A percentile compares a stretch with the other conserved stretches of the same genome.
phyloP scores from a whole-genome alignment of 345 rosid species.

The Zanthoxylum bungeanum region DNA sequence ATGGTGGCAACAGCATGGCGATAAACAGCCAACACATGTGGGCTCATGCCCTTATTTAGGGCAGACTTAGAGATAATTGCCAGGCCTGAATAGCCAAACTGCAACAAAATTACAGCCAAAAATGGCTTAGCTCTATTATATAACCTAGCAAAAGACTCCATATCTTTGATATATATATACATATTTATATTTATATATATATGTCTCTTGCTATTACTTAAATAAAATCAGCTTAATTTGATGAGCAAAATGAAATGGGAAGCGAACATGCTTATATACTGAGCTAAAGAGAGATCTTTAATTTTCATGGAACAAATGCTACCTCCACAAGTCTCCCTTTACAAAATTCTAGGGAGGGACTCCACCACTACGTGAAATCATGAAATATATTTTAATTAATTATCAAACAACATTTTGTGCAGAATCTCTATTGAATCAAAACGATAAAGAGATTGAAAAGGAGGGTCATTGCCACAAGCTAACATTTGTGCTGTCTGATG shows the following conservation, averaged over 20 bases:
- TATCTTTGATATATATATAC: no score
- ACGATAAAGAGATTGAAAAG: no score
- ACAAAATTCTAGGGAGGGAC: constrained; percentile 25
- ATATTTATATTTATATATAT: no score
- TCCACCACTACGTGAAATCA: constrained; percentile 29
- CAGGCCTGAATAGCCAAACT: constrained; percentile 58
- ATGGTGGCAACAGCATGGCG: constrained; percentile 61
- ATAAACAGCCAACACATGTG: constrained; percentile 62
- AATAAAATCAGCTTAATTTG: neutral
- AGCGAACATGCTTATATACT: constrained; percentile 14
- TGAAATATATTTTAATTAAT: neutral
- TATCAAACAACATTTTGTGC: no score
- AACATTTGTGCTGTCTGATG: no score
- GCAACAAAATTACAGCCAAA: constrained; percentile 50
- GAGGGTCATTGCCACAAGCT: no score
- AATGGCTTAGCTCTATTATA: constrained; percentile 38
- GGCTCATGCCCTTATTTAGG: constrained; percentile 60
- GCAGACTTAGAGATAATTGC: constrained; percentile 51
- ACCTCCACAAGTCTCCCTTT: constrained; percentile 18
- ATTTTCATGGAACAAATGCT: neutral
- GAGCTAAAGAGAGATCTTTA: neutral
- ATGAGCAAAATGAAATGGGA: constrained; percentile 2
- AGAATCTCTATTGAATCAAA: no score
- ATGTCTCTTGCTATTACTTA: neutral
- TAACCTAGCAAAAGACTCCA: neutral